phyloP scores from a whole-genome alignment of 2,329 filamentous ascomycete species.

The Fusarium kyushuense region DNA sequence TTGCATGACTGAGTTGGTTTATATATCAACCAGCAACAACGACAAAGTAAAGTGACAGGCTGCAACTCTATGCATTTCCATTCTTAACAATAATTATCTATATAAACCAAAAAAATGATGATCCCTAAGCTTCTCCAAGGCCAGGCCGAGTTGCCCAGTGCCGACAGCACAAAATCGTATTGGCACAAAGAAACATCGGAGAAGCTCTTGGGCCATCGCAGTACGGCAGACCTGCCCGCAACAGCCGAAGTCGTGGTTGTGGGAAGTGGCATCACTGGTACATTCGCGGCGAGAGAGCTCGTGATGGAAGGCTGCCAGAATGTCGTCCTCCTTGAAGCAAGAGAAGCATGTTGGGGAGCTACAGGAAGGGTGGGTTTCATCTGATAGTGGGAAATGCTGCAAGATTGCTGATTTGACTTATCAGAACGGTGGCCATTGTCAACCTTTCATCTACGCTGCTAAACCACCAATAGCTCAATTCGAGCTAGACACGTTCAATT shows the following conservation, averaged over 20 bases:
- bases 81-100: background rate
- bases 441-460: constrained; percentile 74
- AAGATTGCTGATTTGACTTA: constrained; percentile 5
- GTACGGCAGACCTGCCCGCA: constrained; percentile 71
- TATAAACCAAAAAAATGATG: constrained; percentile 47
- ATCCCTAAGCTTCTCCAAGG: constrained; percentile 47
- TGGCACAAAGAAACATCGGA: constrained; percentile 78
- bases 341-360: constrained; percentile 85
- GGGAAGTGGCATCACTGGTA: constrained; percentile 82
- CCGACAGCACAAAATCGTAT: constrained; percentile 73
- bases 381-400: background rate
- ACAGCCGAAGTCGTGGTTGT: constrained; percentile 77
- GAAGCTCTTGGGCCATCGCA: constrained; percentile 74
- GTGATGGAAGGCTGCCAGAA: constrained; percentile 60
- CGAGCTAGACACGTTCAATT: constrained; percentile 76
- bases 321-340: constrained; percentile 81
- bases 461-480: constrained; percentile 74
- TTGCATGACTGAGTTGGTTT: background rate
- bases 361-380: constrained; percentile 75
- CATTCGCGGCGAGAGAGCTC: constrained; percentile 75
- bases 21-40: too few species aligned
- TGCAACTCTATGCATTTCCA: background rate
- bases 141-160: constrained; percentile 69
- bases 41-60: background rate
- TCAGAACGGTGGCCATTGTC: constrained; percentile 79